A percentile compares a stretch with the other conserved stretches of the same genome.
Conservation (phyloP, 345 rosid species). For the Conringia planisiliqua region DNA sequence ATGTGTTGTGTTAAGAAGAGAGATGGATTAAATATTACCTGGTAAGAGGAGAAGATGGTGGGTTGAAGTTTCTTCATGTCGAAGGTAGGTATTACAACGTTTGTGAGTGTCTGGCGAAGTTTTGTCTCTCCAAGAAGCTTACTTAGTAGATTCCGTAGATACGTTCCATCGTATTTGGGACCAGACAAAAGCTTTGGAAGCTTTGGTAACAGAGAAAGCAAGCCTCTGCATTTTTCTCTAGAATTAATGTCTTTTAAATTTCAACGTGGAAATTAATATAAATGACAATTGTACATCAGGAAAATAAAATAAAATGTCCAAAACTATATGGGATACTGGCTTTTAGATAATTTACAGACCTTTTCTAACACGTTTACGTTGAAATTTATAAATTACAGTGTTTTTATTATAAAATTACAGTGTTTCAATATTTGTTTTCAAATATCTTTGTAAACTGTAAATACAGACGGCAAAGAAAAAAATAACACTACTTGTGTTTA, state of each 20-base stretch:
- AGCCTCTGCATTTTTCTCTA: constrained; percentile 34
- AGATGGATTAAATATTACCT: constrained; percentile 36
- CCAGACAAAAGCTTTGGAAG: constrained; percentile 48
- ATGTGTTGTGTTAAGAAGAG: background rate
- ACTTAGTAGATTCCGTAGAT: constrained; percentile 37
- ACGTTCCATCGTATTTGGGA: constrained; percentile 65
- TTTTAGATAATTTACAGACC: too few species aligned
- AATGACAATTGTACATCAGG: background rate
- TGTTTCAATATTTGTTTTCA: background rate
- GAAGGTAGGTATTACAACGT: constrained; percentile 62
- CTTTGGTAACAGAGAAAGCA: constrained; percentile 29
- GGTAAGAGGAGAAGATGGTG: constrained; percentile 56
- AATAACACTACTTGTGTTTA: background rate
- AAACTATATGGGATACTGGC: too few species aligned
- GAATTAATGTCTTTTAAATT: background rate
- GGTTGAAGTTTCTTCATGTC: constrained; percentile 73
- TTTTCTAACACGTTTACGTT: background rate
- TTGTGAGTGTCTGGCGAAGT: constrained; percentile 60
- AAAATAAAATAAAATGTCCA: background rate
- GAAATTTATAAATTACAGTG: background rate
- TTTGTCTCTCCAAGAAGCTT: constrained; percentile 37
- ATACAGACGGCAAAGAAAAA: background rate
- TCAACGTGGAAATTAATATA: background rate
- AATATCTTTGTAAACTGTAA: background rate
- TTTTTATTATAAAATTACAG: background rate